Evolutionary conservation across 257 asterid genomes (phyloP), one percentile per base, ranked within the genome.

Genomic region (Solanum tarapatanum): DNA sequence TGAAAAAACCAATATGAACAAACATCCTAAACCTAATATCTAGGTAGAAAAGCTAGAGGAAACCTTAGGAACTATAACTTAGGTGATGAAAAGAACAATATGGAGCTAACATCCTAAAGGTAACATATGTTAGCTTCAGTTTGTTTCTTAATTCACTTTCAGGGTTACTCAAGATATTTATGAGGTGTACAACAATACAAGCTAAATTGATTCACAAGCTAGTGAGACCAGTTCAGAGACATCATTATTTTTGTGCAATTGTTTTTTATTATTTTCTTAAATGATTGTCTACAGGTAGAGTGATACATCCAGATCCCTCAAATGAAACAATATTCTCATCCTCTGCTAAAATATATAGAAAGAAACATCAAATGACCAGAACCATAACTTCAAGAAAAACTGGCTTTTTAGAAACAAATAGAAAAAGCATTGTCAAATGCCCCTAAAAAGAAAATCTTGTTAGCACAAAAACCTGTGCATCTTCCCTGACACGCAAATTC

Each of bases 401-500:
- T 28, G 66, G 41, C 28, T 30, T 30, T 48, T 17, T 19, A 82
- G 37, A 45, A 45, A 80, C 30, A 82, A 30, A 48, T 19, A 82
- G 21, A 82, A 51, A 28, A 82, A 10, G 11, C 30, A 14, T 82
- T 45, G 43, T 39, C 69, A 30, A 48, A 11, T 30, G 70, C 41
- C 70, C 43, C 85, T 82, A 30, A 30, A 82, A 82, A 37, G n/a
- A 8, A 80, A 37, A 70, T 86, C 37, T 82, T 86, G 28, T 48
- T 74, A 72, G 88, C 60, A 75, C 21, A 86, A 72, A 90, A 84
- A 97, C 99, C 99, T 97, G 99, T 24, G 95, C 95, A 91, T 97
- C 99, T 92, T 97, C 99, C 92, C 99, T 93, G 88, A 97, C 96
- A 48, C 99, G 99, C 92, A 97, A 93, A 93, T 97, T 95, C 89